A percentile compares a stretch with the other conserved stretches of the same genome.
These are phyloP conservation scores for Brettanomyces custersianus DNA, from an alignment of 805 yeast species.

Conservation along the genomic window DNA sequence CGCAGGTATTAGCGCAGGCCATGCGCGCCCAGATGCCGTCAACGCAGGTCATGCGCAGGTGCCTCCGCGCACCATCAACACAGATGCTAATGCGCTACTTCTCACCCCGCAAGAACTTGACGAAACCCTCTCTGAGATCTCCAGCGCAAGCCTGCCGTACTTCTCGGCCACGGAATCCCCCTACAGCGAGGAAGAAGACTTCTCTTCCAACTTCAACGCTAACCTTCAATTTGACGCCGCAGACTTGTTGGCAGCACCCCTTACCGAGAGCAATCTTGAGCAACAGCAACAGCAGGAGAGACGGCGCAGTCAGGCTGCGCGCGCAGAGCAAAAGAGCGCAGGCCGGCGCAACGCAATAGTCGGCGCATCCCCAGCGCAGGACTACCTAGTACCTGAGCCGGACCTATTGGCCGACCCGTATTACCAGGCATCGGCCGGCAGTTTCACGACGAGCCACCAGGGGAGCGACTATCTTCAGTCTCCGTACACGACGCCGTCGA, in stretches of 20 bases:
- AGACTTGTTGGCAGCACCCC: neutral
- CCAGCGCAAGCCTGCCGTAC: slow-evolving; percentile 19
- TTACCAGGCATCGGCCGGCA: slow-evolving; percentile 7
- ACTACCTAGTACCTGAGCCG: no score
- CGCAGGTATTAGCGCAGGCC: no score
- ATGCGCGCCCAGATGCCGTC: no score
- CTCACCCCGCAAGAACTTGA: no score
- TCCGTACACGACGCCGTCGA: slow-evolving; percentile 7
- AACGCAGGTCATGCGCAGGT: no score
- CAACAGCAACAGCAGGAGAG: slow-evolving; percentile 1
- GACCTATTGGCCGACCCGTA: slow-evolving; percentile 4
- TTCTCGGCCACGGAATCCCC: slow-evolving; percentile 19
- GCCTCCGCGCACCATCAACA: no score
- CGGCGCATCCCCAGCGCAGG: neutral
- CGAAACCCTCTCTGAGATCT: no score
- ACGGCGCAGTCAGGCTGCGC: neutral
- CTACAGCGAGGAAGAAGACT: slow-evolving; percentile 13
- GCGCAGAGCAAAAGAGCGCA: neutral
- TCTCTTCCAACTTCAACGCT: neutral
- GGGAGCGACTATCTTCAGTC: slow-evolving; percentile 8
- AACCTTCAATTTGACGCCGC: neutral
- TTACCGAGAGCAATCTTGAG: neutral
- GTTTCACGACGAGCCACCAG: slow-evolving; percentile 14
- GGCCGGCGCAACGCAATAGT: neutral
- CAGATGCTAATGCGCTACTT: no score